Conservation (phyloP, 495 filamentous ascomycete genomes). For the Penicillium antarcticum region DNA sequence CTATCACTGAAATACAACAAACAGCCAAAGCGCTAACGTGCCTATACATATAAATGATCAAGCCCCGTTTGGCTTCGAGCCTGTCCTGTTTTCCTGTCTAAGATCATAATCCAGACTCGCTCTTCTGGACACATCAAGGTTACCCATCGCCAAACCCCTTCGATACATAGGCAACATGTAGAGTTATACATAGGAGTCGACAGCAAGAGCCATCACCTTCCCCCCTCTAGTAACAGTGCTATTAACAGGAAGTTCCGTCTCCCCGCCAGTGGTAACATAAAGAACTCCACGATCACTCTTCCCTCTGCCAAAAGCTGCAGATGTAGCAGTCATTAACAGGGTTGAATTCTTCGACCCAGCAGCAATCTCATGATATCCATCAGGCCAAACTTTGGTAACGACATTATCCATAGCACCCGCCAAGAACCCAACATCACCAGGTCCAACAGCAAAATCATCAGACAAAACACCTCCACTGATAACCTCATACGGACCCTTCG, state of each 20-base stretch:
- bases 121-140: too few species aligned
- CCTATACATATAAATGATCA: too few species aligned
- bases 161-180: too few species aligned
- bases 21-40: too few species aligned
- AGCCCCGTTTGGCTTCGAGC: too few species aligned
- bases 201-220: neutral
- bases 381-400: neutral
- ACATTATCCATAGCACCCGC: constrained; percentile 2
- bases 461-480: neutral
- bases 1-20: too few species aligned
- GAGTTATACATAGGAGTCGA: neutral
- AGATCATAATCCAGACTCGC: too few species aligned
- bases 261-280: constrained; percentile 10
- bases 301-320: neutral
- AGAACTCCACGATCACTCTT: neutral
- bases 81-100: too few species aligned
- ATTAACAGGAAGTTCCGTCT: neutral
- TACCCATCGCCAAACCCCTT: too few species aligned
- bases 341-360: neutral
- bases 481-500: constrained; percentile 1
- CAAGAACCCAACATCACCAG: neutral
- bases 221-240: constrained; percentile 2
- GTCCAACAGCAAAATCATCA: constrained; percentile 10
- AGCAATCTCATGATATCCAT: neutral
- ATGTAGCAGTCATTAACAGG: neutral